These are phyloP conservation scores for Penicillium flavigenum DNA, from an alignment of 495 filamentous ascomycete species.

Conservation along the genomic window DNA sequence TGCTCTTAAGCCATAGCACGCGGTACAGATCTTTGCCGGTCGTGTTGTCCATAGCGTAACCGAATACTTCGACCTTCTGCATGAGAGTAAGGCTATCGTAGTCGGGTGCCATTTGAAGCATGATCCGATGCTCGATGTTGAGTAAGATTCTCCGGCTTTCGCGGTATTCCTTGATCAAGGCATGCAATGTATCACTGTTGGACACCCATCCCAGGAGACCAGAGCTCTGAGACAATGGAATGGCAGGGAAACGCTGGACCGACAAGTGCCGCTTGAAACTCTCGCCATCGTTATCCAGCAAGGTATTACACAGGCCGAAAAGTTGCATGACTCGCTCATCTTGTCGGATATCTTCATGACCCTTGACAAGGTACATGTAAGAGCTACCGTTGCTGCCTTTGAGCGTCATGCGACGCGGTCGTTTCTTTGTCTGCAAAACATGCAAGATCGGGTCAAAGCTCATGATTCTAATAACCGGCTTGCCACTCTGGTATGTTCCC, in stretches of 20 bases:
- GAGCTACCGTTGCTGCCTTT: conserved; percentile 81
- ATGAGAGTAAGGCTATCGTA: conserved; percentile 98
- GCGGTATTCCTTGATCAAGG: conserved; percentile 94
- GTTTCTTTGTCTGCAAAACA: conserved; percentile 96
- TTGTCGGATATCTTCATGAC: conserved; percentile 97
- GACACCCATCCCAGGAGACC: conserved; percentile 96
- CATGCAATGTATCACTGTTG: conserved; percentile 94
- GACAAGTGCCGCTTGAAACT: conserved; percentile 95
- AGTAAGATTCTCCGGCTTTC: conserved; percentile 95
- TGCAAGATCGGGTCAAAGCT: conserved; percentile 84
- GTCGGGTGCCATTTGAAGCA: conserved; percentile 99
- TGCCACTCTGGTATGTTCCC: conserved; percentile 87
- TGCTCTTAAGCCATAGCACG: conserved; percentile 97
- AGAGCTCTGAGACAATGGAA: conserved; percentile 92
- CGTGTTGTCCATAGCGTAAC: conserved; percentile 97
- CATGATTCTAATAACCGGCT: conserved; percentile 79
- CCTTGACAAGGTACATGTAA: conserved; percentile 89
- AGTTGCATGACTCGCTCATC: conserved; percentile 99
- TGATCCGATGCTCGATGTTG: conserved; percentile 98
- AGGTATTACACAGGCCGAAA: conserved; percentile 93
- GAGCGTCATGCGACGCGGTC: conserved; percentile 83
- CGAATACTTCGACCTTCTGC: conserved; percentile 99
- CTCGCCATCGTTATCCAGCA: conserved; percentile 87
- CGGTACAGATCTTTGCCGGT: conserved; percentile 98
- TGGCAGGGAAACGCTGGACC: conserved; percentile 91